phyloP scores from a whole-genome alignment of 1,139 yeast species.

The Lodderomyces pseudojiufengensis region DNA sequence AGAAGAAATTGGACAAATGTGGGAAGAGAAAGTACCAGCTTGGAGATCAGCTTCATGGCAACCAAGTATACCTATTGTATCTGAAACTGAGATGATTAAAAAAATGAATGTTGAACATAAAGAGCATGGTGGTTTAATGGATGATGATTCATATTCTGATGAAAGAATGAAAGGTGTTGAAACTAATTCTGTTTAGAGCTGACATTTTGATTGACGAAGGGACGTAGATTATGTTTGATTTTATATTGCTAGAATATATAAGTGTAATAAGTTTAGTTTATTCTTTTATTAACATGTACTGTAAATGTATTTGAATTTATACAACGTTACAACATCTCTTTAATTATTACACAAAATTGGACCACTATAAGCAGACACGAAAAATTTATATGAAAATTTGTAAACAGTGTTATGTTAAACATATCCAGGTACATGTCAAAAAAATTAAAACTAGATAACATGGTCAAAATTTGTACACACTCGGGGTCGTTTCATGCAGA shows the following conservation, averaged over 20 bases:
- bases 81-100: constrained; percentile 36
- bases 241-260: too few species aligned
- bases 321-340: too few species aligned
- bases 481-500: constrained; percentile 97
- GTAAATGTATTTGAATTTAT: too few species aligned
- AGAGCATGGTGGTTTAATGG: constrained; percentile 21
- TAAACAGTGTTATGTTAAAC: too few species aligned
- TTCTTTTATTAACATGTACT: too few species aligned
- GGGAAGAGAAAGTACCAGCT: constrained; percentile 56
- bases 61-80: constrained; percentile 38
- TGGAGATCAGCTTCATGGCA: constrained; percentile 48
- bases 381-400: too few species aligned
- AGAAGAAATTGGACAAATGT: constrained; percentile 61
- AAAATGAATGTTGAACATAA: constrained; percentile 35
- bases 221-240: too few species aligned
- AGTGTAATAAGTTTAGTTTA: too few species aligned
- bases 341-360: too few species aligned
- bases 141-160: constrained; percentile 17
- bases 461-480: constrained; percentile 75
- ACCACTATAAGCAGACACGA: too few species aligned
- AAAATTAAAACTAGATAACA: constrained; percentile 15
- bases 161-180: constrained; percentile 4
- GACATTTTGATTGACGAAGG: too few species aligned
- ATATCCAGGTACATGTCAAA: constrained; percentile 11
- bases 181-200: too few species aligned